phyloP scores from a whole-genome alignment of 305 asterid species.

The Withania somnifera region DNA sequence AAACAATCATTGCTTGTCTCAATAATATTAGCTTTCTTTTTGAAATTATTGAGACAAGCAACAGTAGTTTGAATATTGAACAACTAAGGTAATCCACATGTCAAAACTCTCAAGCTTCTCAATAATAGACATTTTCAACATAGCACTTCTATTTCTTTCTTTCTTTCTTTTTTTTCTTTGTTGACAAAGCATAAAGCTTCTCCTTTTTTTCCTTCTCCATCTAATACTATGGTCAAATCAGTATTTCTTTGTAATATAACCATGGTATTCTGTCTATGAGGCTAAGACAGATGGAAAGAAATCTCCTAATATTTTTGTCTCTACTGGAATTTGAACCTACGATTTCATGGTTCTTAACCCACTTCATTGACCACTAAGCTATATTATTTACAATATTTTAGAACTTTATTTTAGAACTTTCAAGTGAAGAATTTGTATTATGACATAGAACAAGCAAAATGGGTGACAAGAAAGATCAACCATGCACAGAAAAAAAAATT shows the following conservation, averaged over 20 bases:
- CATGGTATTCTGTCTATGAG: background rate
- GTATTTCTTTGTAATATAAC: background rate
- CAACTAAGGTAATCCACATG: background rate
- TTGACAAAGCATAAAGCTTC: background rate
- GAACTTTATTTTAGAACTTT: background rate
- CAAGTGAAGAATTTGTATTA: background rate
- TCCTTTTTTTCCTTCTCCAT: background rate
- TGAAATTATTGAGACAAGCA: background rate
- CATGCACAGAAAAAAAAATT: background rate
- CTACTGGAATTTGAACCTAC: background rate
- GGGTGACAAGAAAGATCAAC: background rate
- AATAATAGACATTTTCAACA: background rate
- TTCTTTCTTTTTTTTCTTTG: background rate
- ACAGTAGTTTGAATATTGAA: background rate
- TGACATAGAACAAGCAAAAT: background rate
- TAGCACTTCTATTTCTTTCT: background rate
- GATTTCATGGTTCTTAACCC: background rate
- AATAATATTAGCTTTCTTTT: background rate
- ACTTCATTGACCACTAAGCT: background rate
- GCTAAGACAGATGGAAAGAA: background rate
- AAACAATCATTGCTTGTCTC: background rate
- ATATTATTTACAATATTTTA: background rate
- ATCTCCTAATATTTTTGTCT: background rate
- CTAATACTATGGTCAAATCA: background rate
- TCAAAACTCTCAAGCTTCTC: constrained; percentile 4